Evolutionary conservation across 2,329 filamentous ascomycete genomes (phyloP).

Genomic region (Ascochyta pisi): DNA sequence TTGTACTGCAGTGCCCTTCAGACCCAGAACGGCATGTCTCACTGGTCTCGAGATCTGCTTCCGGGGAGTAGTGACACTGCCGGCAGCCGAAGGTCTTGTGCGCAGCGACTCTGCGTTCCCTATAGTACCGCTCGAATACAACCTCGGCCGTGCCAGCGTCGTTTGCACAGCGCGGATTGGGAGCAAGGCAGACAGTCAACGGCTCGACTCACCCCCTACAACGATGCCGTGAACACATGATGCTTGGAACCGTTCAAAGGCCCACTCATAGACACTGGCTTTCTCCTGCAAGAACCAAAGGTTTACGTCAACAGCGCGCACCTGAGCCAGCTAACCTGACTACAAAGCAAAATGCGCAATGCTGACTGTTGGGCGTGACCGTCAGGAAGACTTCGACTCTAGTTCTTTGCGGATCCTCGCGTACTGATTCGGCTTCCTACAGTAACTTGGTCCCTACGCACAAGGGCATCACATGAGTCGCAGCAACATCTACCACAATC

Average conservation of each 20-base stretch:
- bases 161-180: neutral
- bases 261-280: neutral
- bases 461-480: neutral
- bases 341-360: neutral
- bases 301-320: neutral
- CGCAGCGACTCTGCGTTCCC: neutral
- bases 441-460: neutral
- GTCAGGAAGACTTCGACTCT: neutral
- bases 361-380: neutral
- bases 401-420: neutral
- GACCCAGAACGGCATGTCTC: slow-evolving; percentile 6
- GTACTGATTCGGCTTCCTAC: neutral
- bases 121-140: neutral
- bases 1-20: slow-evolving; percentile 8
- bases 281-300: neutral
- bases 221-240: neutral
- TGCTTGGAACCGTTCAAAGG: neutral
- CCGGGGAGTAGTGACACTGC: slow-evolving; percentile 10
- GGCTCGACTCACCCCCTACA: neutral
- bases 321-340: slow-evolving; percentile 12
- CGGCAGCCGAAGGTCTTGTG: slow-evolving; percentile 10
- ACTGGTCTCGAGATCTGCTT: slow-evolving; percentile 14
- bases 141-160: neutral
- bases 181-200: neutral
- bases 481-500: slow-evolving; percentile 4